Percentiles rank a stretch among this genome's conserved stretches.
These are phyloP conservation scores for Gracilariopsis chorda DNA, from an alignment of 23 red algal species.

Conservation along the genomic window DNA sequence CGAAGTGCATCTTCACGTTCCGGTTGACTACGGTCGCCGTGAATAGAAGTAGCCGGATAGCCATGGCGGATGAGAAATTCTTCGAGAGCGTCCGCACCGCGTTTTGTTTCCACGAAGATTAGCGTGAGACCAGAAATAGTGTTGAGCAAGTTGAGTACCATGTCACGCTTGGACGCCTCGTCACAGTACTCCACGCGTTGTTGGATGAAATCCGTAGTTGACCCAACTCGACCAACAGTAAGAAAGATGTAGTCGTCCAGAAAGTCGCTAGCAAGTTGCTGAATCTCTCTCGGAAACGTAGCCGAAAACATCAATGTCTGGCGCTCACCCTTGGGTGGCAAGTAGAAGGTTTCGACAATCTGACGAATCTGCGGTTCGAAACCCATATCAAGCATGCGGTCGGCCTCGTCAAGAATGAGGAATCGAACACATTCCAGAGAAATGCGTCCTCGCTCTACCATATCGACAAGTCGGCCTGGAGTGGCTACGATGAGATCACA, in stretches of 20 bases:
- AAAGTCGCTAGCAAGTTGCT: conserved; percentile 96
- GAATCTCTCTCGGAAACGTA: conserved; percentile 97
- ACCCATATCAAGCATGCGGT: conserved; percentile 99
- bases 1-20: conserved; percentile 92
- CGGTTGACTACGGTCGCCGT: conserved; percentile 96
- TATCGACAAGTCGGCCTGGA: conserved; percentile 92
- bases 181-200: conserved; percentile 92
- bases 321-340: conserved; percentile 79
- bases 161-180: conserved; percentile 86
- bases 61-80: conserved; percentile 77
- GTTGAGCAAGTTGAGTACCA: conserved; percentile 92
- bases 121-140: conserved; percentile 90
- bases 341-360: conserved; percentile 82
- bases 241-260: conserved; percentile 98
- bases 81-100: conserved; percentile 92
- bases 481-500: conserved; percentile 98
- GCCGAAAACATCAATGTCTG: conserved; percentile 99
- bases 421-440: conserved; percentile 81
- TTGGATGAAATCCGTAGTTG: conserved; percentile 98
- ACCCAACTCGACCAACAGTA: conserved; percentile 96
- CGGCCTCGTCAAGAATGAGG: conserved; percentile 96
- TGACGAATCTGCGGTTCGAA: conserved; percentile 99
- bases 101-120: conserved; percentile 98
- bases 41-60: conserved; percentile 96
- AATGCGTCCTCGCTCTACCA: conserved; percentile 93